Evolutionary conservation across 2,329 filamentous ascomycete species (phyloP).

Genomic region (Xylaria sp.): DNA sequence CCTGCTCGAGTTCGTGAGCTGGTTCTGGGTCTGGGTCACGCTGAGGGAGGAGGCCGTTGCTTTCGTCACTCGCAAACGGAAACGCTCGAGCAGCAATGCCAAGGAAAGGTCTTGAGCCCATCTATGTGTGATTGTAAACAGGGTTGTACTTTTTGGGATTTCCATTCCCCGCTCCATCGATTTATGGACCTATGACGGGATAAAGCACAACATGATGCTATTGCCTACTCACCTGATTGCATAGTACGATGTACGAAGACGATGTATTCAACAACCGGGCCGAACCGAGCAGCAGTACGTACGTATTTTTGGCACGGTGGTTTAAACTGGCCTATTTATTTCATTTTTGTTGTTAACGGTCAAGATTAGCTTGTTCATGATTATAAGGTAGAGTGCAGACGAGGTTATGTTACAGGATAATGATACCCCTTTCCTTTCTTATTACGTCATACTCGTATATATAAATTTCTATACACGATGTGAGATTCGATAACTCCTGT

Average conservation of each 20-base stretch:
- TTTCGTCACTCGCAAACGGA: slow-evolving; percentile 53
- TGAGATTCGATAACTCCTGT: too few relatives aligned
- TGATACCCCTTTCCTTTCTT: slow-evolving; percentile 14
- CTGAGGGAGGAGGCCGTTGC: slow-evolving; percentile 70
- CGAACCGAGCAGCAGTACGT: slow-evolving; percentile 4
- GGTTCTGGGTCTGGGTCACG: slow-evolving; percentile 86
- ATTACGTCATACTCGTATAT: not conserved
- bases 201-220: not conserved
- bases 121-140: not conserved
- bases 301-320: slow-evolving; percentile 11
- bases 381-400: slow-evolving; percentile 13
- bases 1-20: slow-evolving; percentile 83
- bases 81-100: slow-evolving; percentile 19
- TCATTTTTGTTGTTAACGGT: not conserved
- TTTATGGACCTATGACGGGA: not conserved
- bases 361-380: not conserved
- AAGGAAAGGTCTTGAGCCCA: slow-evolving; percentile 18
- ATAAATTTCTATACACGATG: too few relatives aligned
- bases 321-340: not conserved
- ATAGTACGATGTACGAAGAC: not conserved
- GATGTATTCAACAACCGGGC: not conserved
- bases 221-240: not conserved
- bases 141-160: not conserved
- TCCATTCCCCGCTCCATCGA: not conserved
- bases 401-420: slow-evolving; percentile 22